Conservation (phyloP, 345 rosid genomes). For the Ceriops tagal region DNA sequence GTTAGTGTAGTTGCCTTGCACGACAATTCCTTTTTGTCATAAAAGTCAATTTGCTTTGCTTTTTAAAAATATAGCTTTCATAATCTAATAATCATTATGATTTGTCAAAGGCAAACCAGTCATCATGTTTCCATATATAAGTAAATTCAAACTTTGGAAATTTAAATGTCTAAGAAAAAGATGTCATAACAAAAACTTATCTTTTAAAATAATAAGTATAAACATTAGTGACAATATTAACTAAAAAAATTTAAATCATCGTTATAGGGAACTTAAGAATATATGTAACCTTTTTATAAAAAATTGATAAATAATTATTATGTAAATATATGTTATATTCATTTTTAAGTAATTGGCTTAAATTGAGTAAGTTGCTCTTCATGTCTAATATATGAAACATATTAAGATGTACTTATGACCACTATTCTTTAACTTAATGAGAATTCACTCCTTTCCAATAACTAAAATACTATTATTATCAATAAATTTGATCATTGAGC, state of each 20-base stretch:
- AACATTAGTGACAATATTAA: not conserved
- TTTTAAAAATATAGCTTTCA: not conserved
- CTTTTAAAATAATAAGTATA: no score
- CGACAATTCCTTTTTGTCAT: not conserved
- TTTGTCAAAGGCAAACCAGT: rapidly evolving
- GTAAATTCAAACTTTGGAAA: not conserved
- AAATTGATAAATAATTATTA: no score
- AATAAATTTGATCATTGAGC: no score
- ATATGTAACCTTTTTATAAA: no score
- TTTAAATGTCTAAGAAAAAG: no score
- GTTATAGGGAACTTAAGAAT: not conserved
- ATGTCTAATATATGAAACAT: no score
- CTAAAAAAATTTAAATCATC: no score
- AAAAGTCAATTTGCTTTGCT: not conserved
- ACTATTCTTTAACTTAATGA: no score
- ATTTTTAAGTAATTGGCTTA: no score
- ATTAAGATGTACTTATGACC: no score
- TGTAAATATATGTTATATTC: no score
- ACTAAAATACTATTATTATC: not conserved
- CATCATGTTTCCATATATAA: not conserved
- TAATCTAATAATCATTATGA: not conserved
- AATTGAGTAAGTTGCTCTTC: no score
- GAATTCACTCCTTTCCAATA: not conserved
- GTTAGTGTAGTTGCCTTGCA: not conserved
- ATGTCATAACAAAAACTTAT: not conserved